Conservation (phyloP, 2,329 filamentous ascomycete species). For the Phaeosphaeriaceae sp. region DNA sequence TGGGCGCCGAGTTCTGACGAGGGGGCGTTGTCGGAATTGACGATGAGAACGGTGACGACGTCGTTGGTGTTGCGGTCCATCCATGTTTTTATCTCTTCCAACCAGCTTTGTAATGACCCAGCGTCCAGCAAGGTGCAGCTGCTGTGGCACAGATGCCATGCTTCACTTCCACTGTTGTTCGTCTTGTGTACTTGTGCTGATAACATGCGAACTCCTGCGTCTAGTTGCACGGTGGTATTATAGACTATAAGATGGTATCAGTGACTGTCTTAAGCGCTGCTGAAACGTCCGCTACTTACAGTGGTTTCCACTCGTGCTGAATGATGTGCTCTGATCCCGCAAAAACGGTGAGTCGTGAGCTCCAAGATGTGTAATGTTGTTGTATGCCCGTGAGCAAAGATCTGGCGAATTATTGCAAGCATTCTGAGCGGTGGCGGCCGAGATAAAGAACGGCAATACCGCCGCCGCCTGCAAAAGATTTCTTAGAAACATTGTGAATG, state of each 20-base stretch:
- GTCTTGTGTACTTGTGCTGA: conserved; percentile 74
- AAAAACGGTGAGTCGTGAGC: conserved; percentile 79
- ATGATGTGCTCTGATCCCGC: conserved; percentile 66
- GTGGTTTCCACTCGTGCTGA: conserved; percentile 74
- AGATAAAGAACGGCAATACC: conserved; percentile 37
- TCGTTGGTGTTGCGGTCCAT: conserved; percentile 74
- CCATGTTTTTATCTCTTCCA: conserved; percentile 70
- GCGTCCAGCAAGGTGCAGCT: conserved; percentile 72
- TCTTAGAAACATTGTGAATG: conserved; percentile 38
- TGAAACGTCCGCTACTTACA: conserved; percentile 36
- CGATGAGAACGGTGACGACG: conserved; percentile 76
- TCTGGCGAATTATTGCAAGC: conserved; percentile 83
- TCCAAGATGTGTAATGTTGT: conserved; percentile 78
- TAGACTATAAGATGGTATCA: conserved; percentile 47
- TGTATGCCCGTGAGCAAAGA: conserved; percentile 75
- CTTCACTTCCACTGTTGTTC: conserved; percentile 43
- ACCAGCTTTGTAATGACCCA: conserved; percentile 69
- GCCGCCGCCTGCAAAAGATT: conserved; percentile 34
- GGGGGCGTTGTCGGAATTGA: conserved; percentile 70
- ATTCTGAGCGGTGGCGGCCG: conserved; percentile 40
- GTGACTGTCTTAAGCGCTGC: neutral
- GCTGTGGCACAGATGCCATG: conserved; percentile 74
- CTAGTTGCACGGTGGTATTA: conserved; percentile 74
- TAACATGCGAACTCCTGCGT: conserved; percentile 74
- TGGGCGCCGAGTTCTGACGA: conserved; percentile 62